Conservation (phyloP, 2,329 filamentous ascomycete species). For the Fusarium domesticum region DNA sequence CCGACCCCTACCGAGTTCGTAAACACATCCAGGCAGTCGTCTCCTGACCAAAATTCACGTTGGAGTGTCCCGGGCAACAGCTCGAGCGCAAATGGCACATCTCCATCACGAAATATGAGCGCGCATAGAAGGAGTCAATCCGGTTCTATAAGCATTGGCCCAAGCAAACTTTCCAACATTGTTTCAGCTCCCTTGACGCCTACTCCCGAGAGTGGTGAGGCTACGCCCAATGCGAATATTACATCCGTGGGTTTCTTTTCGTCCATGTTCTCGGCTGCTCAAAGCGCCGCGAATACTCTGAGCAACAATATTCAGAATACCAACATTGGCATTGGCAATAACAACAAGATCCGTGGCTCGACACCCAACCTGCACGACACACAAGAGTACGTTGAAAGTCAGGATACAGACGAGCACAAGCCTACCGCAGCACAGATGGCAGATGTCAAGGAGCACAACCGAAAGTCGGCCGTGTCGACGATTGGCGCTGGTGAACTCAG, state of each 20-base stretch:
- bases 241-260: constrained; percentile 75
- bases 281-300: constrained; percentile 79
- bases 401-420: constrained; percentile 42
- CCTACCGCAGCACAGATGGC: constrained; percentile 31
- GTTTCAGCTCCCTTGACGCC: constrained; percentile 72
- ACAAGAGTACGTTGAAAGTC: constrained; percentile 24
- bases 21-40: constrained; percentile 20
- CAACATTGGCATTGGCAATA: constrained; percentile 52
- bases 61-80: constrained; percentile 27
- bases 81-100: constrained; percentile 51
- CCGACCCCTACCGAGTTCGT: constrained; percentile 57
- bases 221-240: constrained; percentile 50
- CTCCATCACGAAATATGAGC: constrained; percentile 68
- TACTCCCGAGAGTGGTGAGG: constrained; percentile 63
- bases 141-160: constrained; percentile 56
- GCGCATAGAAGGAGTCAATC: constrained; percentile 59
- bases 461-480: constrained; percentile 79
- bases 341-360: constrained; percentile 35
- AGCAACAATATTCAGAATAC: constrained; percentile 72
- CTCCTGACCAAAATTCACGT: constrained; percentile 31
- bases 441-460: constrained; percentile 46
- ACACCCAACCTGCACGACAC: constrained; percentile 26
- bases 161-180: constrained; percentile 84
- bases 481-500: constrained; percentile 86
- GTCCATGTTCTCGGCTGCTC: constrained; percentile 85